Evolutionary conservation across 352 stramenopile genomes (phyloP).

Genomic region (Stephanocyclus meneghinianus): DNA sequence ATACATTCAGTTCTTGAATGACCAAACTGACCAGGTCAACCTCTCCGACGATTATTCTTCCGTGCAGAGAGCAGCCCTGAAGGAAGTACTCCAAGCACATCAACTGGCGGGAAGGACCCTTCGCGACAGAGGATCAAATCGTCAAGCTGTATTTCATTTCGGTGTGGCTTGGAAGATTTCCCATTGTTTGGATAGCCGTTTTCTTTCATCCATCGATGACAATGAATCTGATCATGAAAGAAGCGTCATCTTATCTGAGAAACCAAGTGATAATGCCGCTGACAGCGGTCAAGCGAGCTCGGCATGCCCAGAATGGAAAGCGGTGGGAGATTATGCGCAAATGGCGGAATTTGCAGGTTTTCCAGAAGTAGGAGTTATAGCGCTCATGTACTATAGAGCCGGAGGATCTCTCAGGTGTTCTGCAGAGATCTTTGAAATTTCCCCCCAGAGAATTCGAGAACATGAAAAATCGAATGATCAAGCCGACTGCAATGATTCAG

Average conservation of each 20-base stretch:
- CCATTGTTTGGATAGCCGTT: slow-evolving; percentile 6
- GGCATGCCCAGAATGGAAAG: slow-evolving; percentile 19
- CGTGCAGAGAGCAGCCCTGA: not conserved
- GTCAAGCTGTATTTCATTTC: slow-evolving; percentile 58
- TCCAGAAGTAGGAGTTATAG: slow-evolving; percentile 56
- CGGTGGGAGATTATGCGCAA: slow-evolving; percentile 63
- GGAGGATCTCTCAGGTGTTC: slow-evolving; percentile 20
- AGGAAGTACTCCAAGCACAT: slow-evolving; percentile 33
- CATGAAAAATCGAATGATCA: not conserved
- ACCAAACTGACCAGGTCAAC: too few relatives aligned
- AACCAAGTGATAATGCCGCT: not conserved
- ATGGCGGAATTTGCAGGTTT: slow-evolving; percentile 65
- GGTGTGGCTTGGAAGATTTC: slow-evolving; percentile 48
- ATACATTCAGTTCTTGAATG: not conserved
- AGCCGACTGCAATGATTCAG: not conserved
- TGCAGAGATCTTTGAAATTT: not conserved
- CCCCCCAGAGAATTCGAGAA: too few relatives aligned
- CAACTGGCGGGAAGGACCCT: slow-evolving; percentile 52
- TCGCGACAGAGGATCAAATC: slow-evolving; percentile 48
- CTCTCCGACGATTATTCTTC: too few relatives aligned
- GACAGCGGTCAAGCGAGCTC: not conserved
- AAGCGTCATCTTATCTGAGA: too few relatives aligned
- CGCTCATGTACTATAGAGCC: slow-evolving; percentile 38
- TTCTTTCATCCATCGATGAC: not conserved
- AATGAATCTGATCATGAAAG: not conserved